Conservation (phyloP, 768 basidiomycete genomes). For the Tricholoma sp. region DNA sequence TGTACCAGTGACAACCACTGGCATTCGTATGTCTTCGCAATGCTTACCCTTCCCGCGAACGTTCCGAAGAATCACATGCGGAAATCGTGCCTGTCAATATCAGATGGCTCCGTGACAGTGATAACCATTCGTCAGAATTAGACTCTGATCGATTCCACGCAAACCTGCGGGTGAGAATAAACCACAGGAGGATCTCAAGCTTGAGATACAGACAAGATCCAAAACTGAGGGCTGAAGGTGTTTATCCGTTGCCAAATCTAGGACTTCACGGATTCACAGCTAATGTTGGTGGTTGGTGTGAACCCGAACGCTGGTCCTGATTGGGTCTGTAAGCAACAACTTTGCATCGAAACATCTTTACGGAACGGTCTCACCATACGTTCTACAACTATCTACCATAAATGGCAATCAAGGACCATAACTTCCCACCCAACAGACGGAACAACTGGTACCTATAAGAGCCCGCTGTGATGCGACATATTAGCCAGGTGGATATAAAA, state of each 20-base stretch:
- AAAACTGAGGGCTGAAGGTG: neutral
- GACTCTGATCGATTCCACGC: conserved; percentile 1
- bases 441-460: neutral
- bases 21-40: neutral
- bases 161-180: neutral
- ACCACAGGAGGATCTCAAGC: neutral
- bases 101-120: neutral
- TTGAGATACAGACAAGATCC: neutral
- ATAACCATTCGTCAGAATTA: neutral
- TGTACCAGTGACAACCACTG: neutral
- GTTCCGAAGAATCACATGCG: neutral
- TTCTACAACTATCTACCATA: neutral
- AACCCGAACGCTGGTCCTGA: neutral
- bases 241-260: neutral
- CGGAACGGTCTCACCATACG: neutral
- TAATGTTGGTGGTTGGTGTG: neutral
- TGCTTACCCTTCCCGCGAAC: neutral
- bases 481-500: too few relatives aligned
- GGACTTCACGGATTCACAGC: neutral
- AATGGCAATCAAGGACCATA: neutral
- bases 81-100: neutral
- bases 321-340: neutral
- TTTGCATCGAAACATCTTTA: neutral
- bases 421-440: neutral
- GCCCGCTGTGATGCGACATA: neutral